Percentiles rank a stretch among this genome's conserved stretches.
Evolutionary conservation across 2,329 filamentous ascomycete genomes (phyloP).

Genomic region (Shiraia sp.): DNA sequence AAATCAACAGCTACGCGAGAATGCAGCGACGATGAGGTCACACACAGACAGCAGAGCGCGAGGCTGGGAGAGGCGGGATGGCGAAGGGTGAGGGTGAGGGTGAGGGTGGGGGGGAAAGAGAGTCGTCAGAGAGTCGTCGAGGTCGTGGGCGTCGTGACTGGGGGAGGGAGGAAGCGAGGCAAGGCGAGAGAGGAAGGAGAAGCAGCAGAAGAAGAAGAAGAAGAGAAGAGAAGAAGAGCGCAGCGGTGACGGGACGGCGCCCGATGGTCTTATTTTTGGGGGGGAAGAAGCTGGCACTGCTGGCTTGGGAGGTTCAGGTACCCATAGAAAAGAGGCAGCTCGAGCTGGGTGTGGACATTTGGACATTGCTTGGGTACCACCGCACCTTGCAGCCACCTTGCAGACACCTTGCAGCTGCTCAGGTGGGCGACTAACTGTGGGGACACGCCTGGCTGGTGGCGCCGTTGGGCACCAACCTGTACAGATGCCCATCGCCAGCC

Average conservation of each 20-base stretch:
- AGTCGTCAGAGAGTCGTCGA: not conserved
- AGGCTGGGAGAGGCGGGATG: too few species aligned
- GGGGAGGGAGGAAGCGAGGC: slow-evolving; percentile 1
- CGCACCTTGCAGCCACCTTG: too few species aligned
- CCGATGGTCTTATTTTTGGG: slow-evolving; percentile 34
- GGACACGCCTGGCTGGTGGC: slow-evolving; percentile 24
- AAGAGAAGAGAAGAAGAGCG: slow-evolving; percentile 16
- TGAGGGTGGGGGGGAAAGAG: not conserved
- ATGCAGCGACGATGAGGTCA: slow-evolving; percentile 12
- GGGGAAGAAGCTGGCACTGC: too few species aligned
- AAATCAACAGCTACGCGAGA: slow-evolving; percentile 22
- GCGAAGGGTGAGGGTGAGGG: slow-evolving; percentile 8
- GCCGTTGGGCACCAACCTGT: slow-evolving; percentile 33
- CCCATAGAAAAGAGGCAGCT: slow-evolving; percentile 27
- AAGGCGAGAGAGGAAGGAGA: slow-evolving; percentile 13
- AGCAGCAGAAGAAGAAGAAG: slow-evolving; percentile 17
- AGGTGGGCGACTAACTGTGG: slow-evolving; percentile 30
- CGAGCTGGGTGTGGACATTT: slow-evolving; percentile 24
- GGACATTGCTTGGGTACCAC: slow-evolving; percentile 31
- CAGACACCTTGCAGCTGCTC: slow-evolving; percentile 24
- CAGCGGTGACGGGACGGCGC: slow-evolving; percentile 22
- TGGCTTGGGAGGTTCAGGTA: slow-evolving; percentile 27
- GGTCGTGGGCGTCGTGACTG: not conserved
- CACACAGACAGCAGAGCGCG: too few species aligned
- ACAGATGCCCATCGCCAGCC: slow-evolving; percentile 17